Conservation (phyloP, 768 basidiomycete genomes). For the Suillus sp. region DNA sequence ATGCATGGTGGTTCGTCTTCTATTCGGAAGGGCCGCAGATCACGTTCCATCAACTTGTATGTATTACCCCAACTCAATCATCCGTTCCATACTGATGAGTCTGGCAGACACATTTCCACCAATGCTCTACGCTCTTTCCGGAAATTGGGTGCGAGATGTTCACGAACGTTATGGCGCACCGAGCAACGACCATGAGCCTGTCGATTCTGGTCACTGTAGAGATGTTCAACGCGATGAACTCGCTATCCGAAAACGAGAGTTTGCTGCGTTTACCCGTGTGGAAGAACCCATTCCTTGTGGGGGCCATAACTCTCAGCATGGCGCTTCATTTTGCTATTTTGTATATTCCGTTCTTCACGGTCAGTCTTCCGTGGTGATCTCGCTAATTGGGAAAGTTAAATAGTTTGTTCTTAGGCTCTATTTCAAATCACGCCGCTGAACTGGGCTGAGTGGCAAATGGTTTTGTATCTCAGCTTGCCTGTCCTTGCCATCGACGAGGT, state of each 20-base stretch:
- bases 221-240: slow-evolving; percentile 99
- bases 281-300: slow-evolving; percentile 94
- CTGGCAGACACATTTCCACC: slow-evolving; percentile 92
- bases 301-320: slow-evolving; percentile 89
- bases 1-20: slow-evolving; percentile 99
- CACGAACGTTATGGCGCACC: slow-evolving; percentile 79
- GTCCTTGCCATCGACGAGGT: slow-evolving; percentile 90
- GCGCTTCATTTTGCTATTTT: slow-evolving; percentile 90
- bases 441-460: slow-evolving; percentile 94
- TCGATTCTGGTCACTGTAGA: slow-evolving; percentile 95
- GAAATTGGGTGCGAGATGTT: slow-evolving; percentile 97
- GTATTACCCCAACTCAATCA: slow-evolving; percentile 32
- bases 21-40: slow-evolving; percentile 92
- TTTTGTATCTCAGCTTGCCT: slow-evolving; percentile 83
- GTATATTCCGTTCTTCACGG: slow-evolving; percentile 96
- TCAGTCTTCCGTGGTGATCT: slow-evolving; percentile 39
- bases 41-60: slow-evolving; percentile 86
- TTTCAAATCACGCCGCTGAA: slow-evolving; percentile 95
- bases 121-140: slow-evolving; percentile 81
- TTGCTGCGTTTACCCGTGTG: slow-evolving; percentile 86
- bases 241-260: slow-evolving; percentile 95
- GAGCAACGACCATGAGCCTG: slow-evolving; percentile 93
- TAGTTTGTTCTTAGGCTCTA: slow-evolving; percentile 49
- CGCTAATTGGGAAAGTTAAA: neutral
- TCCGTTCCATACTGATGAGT: slow-evolving; percentile 14